Evolutionary conservation across 805 yeast species (phyloP), one percentile per base, ranked within the genome.

Genomic region (Lipomyces sp.): DNA sequence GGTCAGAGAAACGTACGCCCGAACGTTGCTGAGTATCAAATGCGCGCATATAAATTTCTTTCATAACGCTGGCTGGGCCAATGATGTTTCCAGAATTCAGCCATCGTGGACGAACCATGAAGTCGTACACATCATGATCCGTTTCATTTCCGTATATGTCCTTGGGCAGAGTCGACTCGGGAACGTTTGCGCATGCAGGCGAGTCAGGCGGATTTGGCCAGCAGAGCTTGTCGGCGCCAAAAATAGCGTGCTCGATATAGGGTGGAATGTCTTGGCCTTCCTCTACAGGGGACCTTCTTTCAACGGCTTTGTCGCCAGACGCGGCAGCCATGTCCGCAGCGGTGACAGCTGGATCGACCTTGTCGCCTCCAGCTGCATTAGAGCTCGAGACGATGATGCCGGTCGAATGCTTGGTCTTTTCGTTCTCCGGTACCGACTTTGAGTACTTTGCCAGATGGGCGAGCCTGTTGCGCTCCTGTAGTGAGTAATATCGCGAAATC

Each of bases 221-320:
- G 64, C 71, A 69, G n/a, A 60, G n/a, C 50, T 69, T 69, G 64
- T 69, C 71, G 33, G 60, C 71, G 35, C 68, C 71, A 45, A 67
- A 69, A 18, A 69, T 35, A 39, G 39, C 71, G 32, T 51, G 57
- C 53, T 67, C 70, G 33, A 42, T 62, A 39, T 30, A 66, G 5
- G 60, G 61, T 32, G 66, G 61, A 18, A 59, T 30, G 42, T 18
- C 29, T 18, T 15, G 13, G 35, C 60, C 53, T 18, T 39, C 51
- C 4, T 53, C 35, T 29, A 11, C 56, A 10, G 33, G 39, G 33
- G 11, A 13, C 4, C 4, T 48, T 4, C 48, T 33, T 11, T 62
- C 64, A 5, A 24, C 39, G 33, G 18, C 65, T 24, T 54, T 37
- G 29, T 55, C 37, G 48, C 48, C 34, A 24, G 35, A 59, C 18